Percentiles rank a stretch among this genome's conserved stretches.
These are phyloP conservation scores for Citrus sp. DNA, from an alignment of 345 rosid genomes.

Conservation along the genomic window DNA sequence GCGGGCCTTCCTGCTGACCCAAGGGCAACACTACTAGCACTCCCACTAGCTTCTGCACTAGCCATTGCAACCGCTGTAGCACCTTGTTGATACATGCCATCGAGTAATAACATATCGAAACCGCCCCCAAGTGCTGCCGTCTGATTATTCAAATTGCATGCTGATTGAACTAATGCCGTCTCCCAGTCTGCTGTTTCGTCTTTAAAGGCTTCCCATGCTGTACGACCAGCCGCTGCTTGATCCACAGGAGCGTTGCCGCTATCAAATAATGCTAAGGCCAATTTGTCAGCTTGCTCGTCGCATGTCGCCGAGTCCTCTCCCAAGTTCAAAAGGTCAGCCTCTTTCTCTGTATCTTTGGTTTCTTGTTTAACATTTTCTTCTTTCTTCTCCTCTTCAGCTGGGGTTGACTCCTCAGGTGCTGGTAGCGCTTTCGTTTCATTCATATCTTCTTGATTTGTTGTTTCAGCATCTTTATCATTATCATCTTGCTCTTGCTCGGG, in stretches of 20 bases:
- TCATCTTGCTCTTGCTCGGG: slow-evolving; percentile 14
- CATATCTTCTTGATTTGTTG: slow-evolving; percentile 33
- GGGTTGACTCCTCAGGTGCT: slow-evolving; percentile 38
- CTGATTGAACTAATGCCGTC: slow-evolving; percentile 63
- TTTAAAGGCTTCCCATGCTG: slow-evolving; percentile 64
- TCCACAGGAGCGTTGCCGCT: slow-evolving; percentile 22
- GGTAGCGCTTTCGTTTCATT: slow-evolving; percentile 59
- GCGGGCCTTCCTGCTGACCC: slow-evolving; percentile 48
- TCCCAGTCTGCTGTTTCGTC: slow-evolving; percentile 73
- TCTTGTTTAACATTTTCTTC: slow-evolving; percentile 22
- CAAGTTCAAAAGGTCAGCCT: slow-evolving; percentile 58
- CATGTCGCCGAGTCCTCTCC: slow-evolving; percentile 34
- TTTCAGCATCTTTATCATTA: slow-evolving; percentile 16
- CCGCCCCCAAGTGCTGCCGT: slow-evolving; percentile 44
- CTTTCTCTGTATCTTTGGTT: slow-evolving; percentile 22
- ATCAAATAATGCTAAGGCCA: slow-evolving; percentile 69
- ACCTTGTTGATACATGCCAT: slow-evolving; percentile 64
- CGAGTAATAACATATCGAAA: slow-evolving; percentile 40
- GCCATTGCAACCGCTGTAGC: slow-evolving; percentile 26
- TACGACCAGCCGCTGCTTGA: background rate
- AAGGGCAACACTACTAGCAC: slow-evolving; percentile 62
- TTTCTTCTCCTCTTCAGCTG: slow-evolving; percentile 11
- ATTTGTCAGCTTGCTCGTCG: slow-evolving; percentile 40
- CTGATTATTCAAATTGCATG: slow-evolving; percentile 43
- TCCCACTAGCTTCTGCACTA: slow-evolving; percentile 26